Evolutionary conservation across 192 early-diverging fungal species (phyloP), one percentile per base, ranked within the genome.

Genomic region (Coemansia sp.): DNA sequence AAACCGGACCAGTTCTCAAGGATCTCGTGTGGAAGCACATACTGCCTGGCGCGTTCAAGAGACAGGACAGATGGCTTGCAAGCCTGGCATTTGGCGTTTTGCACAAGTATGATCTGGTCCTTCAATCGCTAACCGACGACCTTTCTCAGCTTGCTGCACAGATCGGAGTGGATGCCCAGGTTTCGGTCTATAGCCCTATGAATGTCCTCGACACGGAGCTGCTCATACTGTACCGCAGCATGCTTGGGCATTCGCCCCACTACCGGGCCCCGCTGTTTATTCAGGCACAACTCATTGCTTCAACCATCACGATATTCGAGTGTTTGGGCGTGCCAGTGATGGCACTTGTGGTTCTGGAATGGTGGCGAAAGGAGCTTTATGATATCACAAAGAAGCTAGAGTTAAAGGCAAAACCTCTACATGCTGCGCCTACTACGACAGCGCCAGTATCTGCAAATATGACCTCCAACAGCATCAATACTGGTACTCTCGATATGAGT

Each of bases 271-370:
- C 78, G 27, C 62, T 72, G 31, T 53, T 65, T 6, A 62, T 62
- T 10, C 78, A 81, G 44, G 73, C 72, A 11, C 69, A 81, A 37
- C 72, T 81, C 2, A 81, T 81, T 55, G 72, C 78, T 19, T 73
- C 75, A 54, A 75, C 78, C 0, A 75, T 75, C 31, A 81, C 78
- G 0, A 81, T 81, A n/a, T 81, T 81, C 34, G 78, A 81, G 57
- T 81, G 73, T 42, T 59, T 81, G 13, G 78, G 78, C 10, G 62
- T 65, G 25, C 78, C 78, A 3, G 57, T 81, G 38, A 81, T 81
- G 78, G 70, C 78, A 3, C 69, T 81, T 8, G 78, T 81, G 15
- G 78, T 81, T 29, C 63, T 81, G 4, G 73, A 81, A 37, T 81
- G 78, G 78, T 81, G 78, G 78, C 70, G 76, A 37, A 41, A 58